Base-by-base conservation (phyloP, 768 basidiomycete genomes). In the Suillus subluteus region DNA sequence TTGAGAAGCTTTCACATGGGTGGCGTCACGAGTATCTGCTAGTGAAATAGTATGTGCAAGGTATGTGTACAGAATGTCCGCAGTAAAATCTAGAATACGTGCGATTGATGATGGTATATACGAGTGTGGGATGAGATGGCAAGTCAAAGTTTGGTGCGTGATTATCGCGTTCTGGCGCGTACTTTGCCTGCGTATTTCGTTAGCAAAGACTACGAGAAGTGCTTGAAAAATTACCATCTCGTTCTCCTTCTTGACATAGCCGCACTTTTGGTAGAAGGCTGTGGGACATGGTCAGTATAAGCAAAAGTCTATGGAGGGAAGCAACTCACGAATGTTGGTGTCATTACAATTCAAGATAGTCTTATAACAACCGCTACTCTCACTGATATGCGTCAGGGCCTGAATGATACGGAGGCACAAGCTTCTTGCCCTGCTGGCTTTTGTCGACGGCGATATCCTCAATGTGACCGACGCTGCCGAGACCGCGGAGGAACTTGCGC, bases 201-300 rank as follows among this genome's bases (percentile, higher is more conserved):
- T 61, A 64, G 40, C 55, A 59, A 9, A 30, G 21, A 41, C 32
- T 32, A 37, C 46, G 23, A 18, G 23, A 23, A 48, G 41, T 48
- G 35, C 21, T n/a, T 56, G 21, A n/a, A 55, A 21, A 76, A 83
- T 66, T 65, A 91, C 96, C 96, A 99, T 99, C 79, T 98, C 94
- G 72, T 86, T 89, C 79, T 96, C 96, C 79, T 96, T 97, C 82
- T 89, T 91, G 78, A 86, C 83, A 73, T 81, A 98, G 26, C 97
- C 97, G 75, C 97, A 99, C 79, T 99, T 99, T 78, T 95, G 83
- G 78, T 99, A 99, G 81, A 99, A 99, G 11, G 93, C 96, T 98
- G 74, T 30, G 40, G 46, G 38, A 68, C 55, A 46, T 50, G 32
- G 21, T 43, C 30, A 67, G 46, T n/a, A 65, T 67, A 50, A 68